Conservation (phyloP, 768 basidiomycete species). For the Multifurca ochricompacta region DNA sequence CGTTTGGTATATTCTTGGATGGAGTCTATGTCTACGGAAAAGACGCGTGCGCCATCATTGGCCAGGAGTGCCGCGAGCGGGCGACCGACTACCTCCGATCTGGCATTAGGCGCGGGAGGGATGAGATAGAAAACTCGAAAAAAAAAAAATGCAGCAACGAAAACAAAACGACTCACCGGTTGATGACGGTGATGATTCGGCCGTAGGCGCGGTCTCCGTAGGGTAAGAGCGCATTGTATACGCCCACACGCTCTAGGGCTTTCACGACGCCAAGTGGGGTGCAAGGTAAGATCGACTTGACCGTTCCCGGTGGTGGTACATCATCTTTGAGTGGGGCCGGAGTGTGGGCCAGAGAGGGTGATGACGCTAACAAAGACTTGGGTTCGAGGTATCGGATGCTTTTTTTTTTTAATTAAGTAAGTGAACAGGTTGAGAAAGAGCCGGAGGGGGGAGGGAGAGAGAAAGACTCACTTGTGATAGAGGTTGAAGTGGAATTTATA, state of each 20-base stretch:
- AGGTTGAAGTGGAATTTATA: slow-evolving; percentile 94
- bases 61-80: slow-evolving; percentile 93
- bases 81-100: slow-evolving; percentile 94
- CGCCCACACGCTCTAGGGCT: slow-evolving; percentile 80
- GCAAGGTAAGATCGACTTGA: slow-evolving; percentile 96
- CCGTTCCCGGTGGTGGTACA: slow-evolving; percentile 70
- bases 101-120: slow-evolving; percentile 26
- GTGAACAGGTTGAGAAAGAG: background rate
- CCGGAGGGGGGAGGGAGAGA: background rate
- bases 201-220: slow-evolving; percentile 96
- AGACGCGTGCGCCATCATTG: slow-evolving; percentile 94
- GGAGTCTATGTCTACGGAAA: slow-evolving; percentile 92
- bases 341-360: slow-evolving; percentile 27
- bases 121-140: too few species aligned
- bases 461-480: slow-evolving; percentile 74
- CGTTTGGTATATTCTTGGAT: slow-evolving; percentile 98
- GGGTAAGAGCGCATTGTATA: slow-evolving; percentile 86
- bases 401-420: too few species aligned
- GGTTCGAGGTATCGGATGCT: slow-evolving; percentile 93
- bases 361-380: slow-evolving; percentile 48
- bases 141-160: background rate
- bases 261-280: slow-evolving; percentile 97
- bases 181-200: slow-evolving; percentile 88
- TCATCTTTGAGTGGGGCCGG: slow-evolving; percentile 36
- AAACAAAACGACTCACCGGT: slow-evolving; percentile 63